These are phyloP conservation scores for Stemphylium lycopersici DNA, from an alignment of 2,329 filamentous ascomycete species.

Conservation along the genomic window DNA sequence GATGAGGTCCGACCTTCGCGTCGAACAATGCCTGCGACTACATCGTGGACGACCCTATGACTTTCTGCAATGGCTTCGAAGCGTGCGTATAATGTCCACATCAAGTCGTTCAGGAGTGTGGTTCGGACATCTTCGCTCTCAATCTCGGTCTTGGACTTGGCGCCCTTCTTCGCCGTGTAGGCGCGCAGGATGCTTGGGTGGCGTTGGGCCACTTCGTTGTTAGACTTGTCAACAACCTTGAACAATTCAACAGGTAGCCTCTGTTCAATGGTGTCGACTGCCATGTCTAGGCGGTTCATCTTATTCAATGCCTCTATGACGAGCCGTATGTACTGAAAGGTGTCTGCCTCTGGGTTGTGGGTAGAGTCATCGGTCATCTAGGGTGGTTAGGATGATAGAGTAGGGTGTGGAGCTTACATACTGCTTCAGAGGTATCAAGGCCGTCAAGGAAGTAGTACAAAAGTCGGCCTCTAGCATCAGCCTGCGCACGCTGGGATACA, in stretches of 20 bases:
- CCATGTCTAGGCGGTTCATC: conserved; percentile 82
- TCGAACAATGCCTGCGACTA: conserved; percentile 82
- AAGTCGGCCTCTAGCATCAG: conserved; percentile 56
- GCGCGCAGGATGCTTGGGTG: conserved; percentile 78
- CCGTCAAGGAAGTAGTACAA: conserved; percentile 64
- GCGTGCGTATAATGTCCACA: conserved; percentile 93
- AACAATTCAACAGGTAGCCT: conserved; percentile 93
- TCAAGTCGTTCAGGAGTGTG: conserved; percentile 86
- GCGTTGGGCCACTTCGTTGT: conserved; percentile 89
- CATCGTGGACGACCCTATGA: conserved; percentile 91
- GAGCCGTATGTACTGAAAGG: conserved; percentile 89
- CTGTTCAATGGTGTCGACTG: conserved; percentile 90
- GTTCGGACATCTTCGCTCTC: conserved; percentile 75
- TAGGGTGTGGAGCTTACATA: conserved; percentile 17
- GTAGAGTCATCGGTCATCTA: conserved; percentile 81
- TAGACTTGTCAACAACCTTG: conserved; percentile 90
- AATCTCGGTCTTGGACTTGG: conserved; percentile 65
- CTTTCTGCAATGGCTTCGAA: conserved; percentile 97
- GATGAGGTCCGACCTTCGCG: conserved; percentile 70
- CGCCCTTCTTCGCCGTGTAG: conserved; percentile 58
- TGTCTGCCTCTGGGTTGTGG: conserved; percentile 93
- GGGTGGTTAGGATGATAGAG: conserved; percentile 28
- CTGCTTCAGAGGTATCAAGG: conserved; percentile 58
- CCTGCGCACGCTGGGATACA: conserved; percentile 39
- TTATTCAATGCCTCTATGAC: conserved; percentile 90